Evolutionary conservation across 2,329 filamentous ascomycete species (phyloP).

Genomic region (Colletotrichum sp.): DNA sequence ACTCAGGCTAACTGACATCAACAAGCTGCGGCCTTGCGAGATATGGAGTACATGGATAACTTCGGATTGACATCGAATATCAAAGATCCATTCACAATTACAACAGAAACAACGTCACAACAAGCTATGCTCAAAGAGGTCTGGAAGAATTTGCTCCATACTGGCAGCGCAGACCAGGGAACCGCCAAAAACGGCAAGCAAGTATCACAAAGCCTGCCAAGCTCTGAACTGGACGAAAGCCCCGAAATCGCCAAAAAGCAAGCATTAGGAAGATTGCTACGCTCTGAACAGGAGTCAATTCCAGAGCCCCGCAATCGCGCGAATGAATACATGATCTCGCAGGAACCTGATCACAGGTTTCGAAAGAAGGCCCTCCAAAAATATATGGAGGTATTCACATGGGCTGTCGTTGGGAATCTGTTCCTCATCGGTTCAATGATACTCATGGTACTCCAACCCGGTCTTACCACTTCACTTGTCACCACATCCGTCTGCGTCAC

Average conservation of each 20-base stretch:
- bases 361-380: background rate
- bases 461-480: background rate
- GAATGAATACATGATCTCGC: too few species aligned
- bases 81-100: background rate
- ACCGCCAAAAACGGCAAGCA: too few species aligned
- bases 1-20: fast-evolving
- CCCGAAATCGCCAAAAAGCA: too few species aligned
- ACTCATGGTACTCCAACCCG: background rate
- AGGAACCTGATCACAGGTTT: background rate
- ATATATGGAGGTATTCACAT: fast-evolving
- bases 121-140: background rate
- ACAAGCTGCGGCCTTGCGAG: background rate
- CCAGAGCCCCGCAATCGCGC: too few species aligned
- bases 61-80: background rate
- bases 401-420: background rate
- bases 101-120: background rate
- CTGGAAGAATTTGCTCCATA: too few species aligned
- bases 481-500: background rate
- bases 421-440: background rate
- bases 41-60: background rate
- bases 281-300: too few species aligned
- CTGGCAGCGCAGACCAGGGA: too few species aligned
- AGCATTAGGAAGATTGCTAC: too few species aligned
- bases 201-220: too few species aligned
- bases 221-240: too few species aligned